Evolutionary conservation across 2,329 filamentous ascomycete genomes (phyloP).

Genomic region (Cytospora chrysosperma): DNA sequence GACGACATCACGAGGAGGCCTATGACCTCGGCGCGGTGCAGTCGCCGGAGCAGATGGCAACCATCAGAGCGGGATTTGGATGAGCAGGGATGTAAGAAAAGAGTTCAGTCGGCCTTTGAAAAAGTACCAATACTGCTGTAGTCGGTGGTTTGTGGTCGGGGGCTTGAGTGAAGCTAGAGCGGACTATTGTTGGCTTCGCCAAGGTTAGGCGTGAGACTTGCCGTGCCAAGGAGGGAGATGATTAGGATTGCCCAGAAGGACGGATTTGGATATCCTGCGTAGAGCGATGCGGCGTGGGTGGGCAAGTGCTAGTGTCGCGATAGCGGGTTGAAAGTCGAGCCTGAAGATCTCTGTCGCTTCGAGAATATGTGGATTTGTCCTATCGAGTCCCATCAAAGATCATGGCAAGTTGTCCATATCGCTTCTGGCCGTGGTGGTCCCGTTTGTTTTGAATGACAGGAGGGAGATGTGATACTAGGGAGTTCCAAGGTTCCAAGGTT

Average conservation of each 20-base stretch:
- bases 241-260: neutral
- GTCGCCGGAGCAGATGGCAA: constrained; percentile 26
- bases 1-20: constrained; percentile 40
- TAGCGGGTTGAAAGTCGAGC: constrained; percentile 12
- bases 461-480: constrained; percentile 14
- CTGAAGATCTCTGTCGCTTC: neutral
- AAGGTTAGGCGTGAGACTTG: neutral
- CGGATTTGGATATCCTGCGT: neutral
- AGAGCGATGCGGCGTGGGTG: neutral
- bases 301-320: constrained; percentile 8
- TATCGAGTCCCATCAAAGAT: constrained; percentile 3
- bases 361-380: neutral
- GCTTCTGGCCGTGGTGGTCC: neutral
- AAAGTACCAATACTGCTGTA: neutral
- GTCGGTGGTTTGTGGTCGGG: too few species aligned
- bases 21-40: constrained; percentile 31
- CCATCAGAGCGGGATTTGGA: constrained; percentile 29
- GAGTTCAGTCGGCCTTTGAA: neutral
- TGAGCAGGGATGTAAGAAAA: constrained; percentile 3
- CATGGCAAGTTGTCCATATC: constrained; percentile 5
- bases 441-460: constrained; percentile 13
- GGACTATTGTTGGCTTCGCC: neutral
- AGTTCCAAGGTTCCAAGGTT: constrained; percentile 11
- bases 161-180: neutral
- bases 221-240: constrained; percentile 6